Conservation (phyloP, 371 early-diverging fungal genomes). For the Lichtheimia ramosa region DNA sequence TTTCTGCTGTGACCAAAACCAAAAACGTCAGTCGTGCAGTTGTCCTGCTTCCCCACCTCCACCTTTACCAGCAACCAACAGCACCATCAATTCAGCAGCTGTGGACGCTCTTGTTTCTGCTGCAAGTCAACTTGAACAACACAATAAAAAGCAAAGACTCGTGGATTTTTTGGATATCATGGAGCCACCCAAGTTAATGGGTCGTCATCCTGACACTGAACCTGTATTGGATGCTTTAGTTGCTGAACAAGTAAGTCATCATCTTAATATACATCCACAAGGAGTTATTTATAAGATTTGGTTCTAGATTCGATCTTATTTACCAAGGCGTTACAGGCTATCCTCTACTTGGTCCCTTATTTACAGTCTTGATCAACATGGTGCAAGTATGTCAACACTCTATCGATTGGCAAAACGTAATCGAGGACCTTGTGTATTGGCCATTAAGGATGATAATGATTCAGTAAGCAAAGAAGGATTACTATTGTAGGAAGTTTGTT, state of each 20-base stretch:
- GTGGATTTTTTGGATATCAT: slow-evolving; percentile 14
- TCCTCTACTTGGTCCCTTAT: slow-evolving; percentile 73
- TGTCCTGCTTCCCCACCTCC: neutral
- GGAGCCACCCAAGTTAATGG: slow-evolving; percentile 31
- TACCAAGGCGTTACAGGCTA: slow-evolving; percentile 67
- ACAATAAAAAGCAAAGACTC: slow-evolving; percentile 10
- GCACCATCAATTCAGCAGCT: slow-evolving; percentile 9
- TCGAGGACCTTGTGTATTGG: slow-evolving; percentile 71
- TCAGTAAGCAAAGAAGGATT: slow-evolving; percentile 27
- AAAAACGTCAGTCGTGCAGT: too few species aligned
- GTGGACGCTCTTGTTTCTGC: slow-evolving; percentile 21
- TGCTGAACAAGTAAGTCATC: slow-evolving; percentile 41
- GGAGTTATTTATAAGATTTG: too few species aligned
- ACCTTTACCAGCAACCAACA: neutral
- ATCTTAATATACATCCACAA: too few species aligned
- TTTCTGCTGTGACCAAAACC: neutral
- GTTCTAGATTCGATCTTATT: slow-evolving; percentile 28
- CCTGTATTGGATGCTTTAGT: slow-evolving; percentile 47
- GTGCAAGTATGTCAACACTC: slow-evolving; percentile 83
- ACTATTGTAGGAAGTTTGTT: too few species aligned
- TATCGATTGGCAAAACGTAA: slow-evolving; percentile 51
- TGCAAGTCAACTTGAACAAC: slow-evolving; percentile 4
- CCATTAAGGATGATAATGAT: slow-evolving; percentile 67
- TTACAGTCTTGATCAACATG: slow-evolving; percentile 92
- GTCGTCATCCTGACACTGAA: slow-evolving; percentile 50